These are phyloP conservation scores for Xylaria sp. DNA, from an alignment of 2,329 filamentous ascomycete genomes.

Conservation along the genomic window DNA sequence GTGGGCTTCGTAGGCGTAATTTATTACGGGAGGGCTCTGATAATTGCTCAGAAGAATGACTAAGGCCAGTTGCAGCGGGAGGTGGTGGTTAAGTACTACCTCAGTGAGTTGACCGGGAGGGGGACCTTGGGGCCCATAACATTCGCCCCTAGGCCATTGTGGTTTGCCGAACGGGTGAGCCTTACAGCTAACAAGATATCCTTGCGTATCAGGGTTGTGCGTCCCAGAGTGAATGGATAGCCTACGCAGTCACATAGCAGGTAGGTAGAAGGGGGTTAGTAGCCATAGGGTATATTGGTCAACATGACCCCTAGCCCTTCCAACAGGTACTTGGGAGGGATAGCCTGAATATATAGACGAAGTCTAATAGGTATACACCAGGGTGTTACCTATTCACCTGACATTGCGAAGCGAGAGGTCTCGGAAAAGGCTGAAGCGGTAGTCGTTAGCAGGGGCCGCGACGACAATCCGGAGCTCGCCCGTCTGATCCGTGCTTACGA, in stretches of 20 bases:
- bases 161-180: neutral
- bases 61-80: neutral
- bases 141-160: neutral
- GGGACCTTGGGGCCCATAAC: too few relatives aligned
- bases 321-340: too few relatives aligned
- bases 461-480: neutral
- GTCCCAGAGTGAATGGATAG: too few relatives aligned
- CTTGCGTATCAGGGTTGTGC: too few relatives aligned
- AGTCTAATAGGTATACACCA: too few relatives aligned
- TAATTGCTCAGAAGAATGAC: conserved; percentile 5
- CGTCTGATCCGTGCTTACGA: neutral
- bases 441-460: neutral
- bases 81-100: conserved; percentile 34
- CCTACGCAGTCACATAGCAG: too few relatives aligned
- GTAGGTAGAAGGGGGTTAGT: too few relatives aligned
- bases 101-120: conserved; percentile 4
- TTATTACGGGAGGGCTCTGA: conserved; percentile 29
- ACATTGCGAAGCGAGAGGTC: too few relatives aligned
- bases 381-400: too few relatives aligned
- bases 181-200: conserved; percentile 7
- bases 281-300: too few relatives aligned
- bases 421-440: neutral
- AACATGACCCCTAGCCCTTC: too few relatives aligned
- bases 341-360: too few relatives aligned
- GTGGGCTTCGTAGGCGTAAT: conserved; percentile 23